Base-by-base conservation (phyloP, 352 stramenopile species). In the Elongisporangium undulatum region DNA sequence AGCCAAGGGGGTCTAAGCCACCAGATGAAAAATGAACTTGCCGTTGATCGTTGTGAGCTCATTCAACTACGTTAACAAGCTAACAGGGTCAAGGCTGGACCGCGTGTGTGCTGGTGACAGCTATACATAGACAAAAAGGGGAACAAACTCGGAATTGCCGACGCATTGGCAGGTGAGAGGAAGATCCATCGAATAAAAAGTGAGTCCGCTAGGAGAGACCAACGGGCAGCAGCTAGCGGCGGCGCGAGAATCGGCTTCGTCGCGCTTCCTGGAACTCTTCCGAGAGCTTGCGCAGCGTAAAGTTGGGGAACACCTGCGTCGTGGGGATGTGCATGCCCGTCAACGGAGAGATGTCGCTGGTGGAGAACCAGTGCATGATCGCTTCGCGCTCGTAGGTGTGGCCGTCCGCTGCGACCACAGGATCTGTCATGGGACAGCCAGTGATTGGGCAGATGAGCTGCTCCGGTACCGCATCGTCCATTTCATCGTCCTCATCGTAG, bases 301-400 rank as follows among this genome's bases (percentile, higher is more conserved):
- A 88, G 59, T 92, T 92, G 17, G 82, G 63, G 56, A 92, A 87
- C 13, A 92, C 74, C 55, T 89, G 74, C n/a, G 66, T 88, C n/a
- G 82, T 89, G 38, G 68, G 61, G 58, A 95, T 87, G 55, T 80
- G 67, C 65, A 75, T 79, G 23, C 83, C 83, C 1, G 85, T 95
- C 72, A 92, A 82, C 4, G 87, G 87, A 17, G 85, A 94, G 17
- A 83, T 92, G 58, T 85, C 68, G 51, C 87, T 83, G 20, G 74
- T 96, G 41, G 83, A 79, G 34, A 99, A 87, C 96, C 96, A 99
- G 26, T 89, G 76, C 66, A 82, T 56, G 63, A 99, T 99, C 7
- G 95, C 96, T 51, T 82, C 77, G 20, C 95, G 82, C 56, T 99
- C 97, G 74, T 99, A 99, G 21, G 95, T 98, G 66, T 99, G 94